Evolutionary conservation across 441 rosid species (phyloP), one percentile per base, ranked within the genome.

Genomic region (Manihot esculenta): DNA sequence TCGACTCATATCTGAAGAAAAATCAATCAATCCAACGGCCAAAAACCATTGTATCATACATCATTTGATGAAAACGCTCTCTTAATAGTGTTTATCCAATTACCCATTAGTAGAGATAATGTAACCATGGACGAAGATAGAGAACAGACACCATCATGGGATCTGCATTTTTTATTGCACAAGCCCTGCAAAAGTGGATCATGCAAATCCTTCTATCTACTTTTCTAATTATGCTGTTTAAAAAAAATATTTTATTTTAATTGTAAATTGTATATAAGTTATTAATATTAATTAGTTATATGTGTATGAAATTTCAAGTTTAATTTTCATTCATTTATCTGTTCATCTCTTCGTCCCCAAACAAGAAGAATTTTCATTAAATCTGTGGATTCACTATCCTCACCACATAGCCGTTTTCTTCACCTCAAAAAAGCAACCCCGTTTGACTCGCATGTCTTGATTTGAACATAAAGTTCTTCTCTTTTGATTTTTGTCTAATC

Each of bases 141-240:
- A 53, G 48, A 53, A 57, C 27, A 73, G 72, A 76, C 72, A 65
- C 63, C 51, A 74, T 65, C 77, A 61, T 83, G 66, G 81, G 83
- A 83, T 74, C 76, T 74, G 84, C 78, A 76, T 74, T 70, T 79
- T 79, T 79, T 71, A 76, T 66, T 71, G 74, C 80, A 72, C 69
- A 71, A n/a, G 3, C 49, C 44, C 74, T 55, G 76, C 64, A 66
- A 70, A 17, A 30, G 1, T n/a, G n/a, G n/a, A n/a, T n/a, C n/a
- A n/a, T n/a, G n/a, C n/a, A n/a, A n/a, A n/a, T n/a, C n/a, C n/a
- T n/a, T n/a, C n/a, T n/a, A n/a, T n/a, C n/a, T n/a, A n/a, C n/a
- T n/a, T n/a, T n/a, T n/a, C n/a, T n/a, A n/a, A n/a, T n/a, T n/a
- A n/a, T n/a, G n/a, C n/a, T n/a, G n/a, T n/a, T n/a, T n/a, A n/a